Evolutionary conservation across 768 basidiomycete species (phyloP).

Genomic region (Boletus speciosus): DNA sequence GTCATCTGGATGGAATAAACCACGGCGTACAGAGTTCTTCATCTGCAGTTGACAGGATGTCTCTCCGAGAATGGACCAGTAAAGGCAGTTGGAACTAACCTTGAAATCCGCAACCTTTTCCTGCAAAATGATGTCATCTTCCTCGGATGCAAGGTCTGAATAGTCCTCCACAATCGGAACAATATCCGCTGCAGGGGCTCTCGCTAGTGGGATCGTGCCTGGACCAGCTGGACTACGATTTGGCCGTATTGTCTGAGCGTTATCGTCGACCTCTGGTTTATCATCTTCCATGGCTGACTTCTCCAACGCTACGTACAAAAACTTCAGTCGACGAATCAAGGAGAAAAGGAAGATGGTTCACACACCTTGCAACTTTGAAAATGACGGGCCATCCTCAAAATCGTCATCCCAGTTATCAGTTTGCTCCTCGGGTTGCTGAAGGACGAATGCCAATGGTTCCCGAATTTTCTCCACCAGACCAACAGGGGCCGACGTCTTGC

Average conservation of each 20-base stretch:
- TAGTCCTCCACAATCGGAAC: conserved; percentile 83
- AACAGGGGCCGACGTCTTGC: conserved; percentile 24
- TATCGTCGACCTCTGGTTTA: conserved; percentile 58
- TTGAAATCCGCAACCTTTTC: conserved; percentile 84
- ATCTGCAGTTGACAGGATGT: conserved; percentile 37
- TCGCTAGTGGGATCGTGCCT: conserved; percentile 50
- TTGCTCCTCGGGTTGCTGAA: conserved; percentile 78
- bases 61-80: neutral
- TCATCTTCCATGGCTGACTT: conserved; percentile 57
- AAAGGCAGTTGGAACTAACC: conserved; percentile 37
- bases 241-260: conserved; percentile 77
- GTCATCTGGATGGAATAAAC: conserved; percentile 86
- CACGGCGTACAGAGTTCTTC: conserved; percentile 68
- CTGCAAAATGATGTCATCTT: conserved; percentile 65
- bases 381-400: conserved; percentile 90
- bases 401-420: conserved; percentile 99
- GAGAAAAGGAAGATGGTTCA: neutral
- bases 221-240: conserved; percentile 62
- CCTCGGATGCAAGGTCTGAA: conserved; percentile 81
- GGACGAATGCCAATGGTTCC: conserved; percentile 59
- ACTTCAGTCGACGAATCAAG: neutral
- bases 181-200: conserved; percentile 59
- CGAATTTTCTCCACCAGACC: conserved; percentile 38
- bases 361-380: conserved; percentile 72
- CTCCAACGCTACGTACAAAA: conserved; percentile 49